These are phyloP conservation scores for Coemansia sp. DNA, from an alignment of 192 early-diverging fungal genomes.

Conservation along the genomic window DNA sequence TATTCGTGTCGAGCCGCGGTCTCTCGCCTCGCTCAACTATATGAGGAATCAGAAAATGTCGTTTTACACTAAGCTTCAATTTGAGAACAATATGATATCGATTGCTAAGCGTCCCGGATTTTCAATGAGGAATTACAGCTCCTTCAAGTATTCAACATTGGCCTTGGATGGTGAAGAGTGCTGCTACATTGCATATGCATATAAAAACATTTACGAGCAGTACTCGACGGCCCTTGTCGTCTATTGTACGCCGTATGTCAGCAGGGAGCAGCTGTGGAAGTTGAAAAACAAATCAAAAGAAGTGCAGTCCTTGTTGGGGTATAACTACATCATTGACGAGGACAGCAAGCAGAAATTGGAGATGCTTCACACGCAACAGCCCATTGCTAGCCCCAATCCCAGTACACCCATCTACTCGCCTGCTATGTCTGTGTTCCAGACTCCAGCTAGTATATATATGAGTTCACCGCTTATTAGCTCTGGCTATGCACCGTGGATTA, in stretches of 20 bases:
- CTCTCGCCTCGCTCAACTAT: not conserved
- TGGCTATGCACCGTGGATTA: not conserved
- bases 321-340: not conserved
- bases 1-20: slow-evolving; percentile 1
- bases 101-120: slow-evolving; percentile 8
- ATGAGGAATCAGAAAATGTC: not conserved
- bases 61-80: not conserved
- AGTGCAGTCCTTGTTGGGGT: not conserved
- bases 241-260: not conserved
- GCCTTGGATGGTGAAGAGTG: not conserved
- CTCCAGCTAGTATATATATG: not conserved
- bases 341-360: not conserved
- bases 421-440: not conserved
- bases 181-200: not conserved
- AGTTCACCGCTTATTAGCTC: not conserved
- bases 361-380: not conserved
- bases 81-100: not conserved
- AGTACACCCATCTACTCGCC: not conserved
- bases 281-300: slow-evolving; percentile 6
- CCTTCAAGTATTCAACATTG: not conserved
- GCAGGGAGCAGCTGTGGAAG: not conserved
- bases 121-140: not conserved
- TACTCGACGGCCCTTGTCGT: not conserved
- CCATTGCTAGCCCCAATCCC: not conserved
- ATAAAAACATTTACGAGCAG: slow-evolving; percentile 6